These are phyloP conservation scores for Cladosporium oxysporum DNA, from an alignment of 2,329 filamentous ascomycete genomes.

Conservation along the genomic window DNA sequence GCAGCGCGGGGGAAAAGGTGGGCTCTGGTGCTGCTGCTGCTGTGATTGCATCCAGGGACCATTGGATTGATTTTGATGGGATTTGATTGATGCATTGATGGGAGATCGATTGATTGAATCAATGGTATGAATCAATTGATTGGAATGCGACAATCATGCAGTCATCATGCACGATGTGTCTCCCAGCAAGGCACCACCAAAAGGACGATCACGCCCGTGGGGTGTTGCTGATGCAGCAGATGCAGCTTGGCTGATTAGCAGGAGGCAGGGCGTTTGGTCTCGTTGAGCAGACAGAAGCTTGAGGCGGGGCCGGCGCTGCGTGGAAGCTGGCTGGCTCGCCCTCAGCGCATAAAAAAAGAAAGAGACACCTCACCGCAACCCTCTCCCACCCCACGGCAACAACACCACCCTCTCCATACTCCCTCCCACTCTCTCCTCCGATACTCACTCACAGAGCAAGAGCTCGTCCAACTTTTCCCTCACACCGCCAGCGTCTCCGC, in stretches of 20 bases:
- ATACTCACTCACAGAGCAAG: constrained; percentile 1
- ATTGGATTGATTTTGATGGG: background rate
- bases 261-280: background rate
- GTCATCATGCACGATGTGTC: background rate
- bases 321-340: constrained; percentile 12
- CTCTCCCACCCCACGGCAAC: background rate
- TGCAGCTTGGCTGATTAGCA: constrained; percentile 15
- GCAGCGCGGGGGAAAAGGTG: background rate
- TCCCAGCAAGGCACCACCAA: background rate
- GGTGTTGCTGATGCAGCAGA: background rate
- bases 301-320: constrained; percentile 15
- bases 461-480: constrained; percentile 2
- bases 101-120: background rate
- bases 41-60: background rate
- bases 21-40: too few species aligned
- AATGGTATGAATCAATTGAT: background rate
- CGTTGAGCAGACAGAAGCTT: constrained; percentile 14
- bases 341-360: constrained; percentile 21
- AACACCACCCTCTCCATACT: background rate
- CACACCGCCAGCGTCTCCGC: constrained; percentile 1
- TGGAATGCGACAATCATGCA: background rate
- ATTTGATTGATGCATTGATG: background rate
- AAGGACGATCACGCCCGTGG: background rate
- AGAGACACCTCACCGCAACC: constrained; percentile 19
- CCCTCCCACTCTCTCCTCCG: background rate